Base-by-base conservation (phyloP, 2,329 filamentous ascomycete genomes). In the Blastomyces silverae region DNA sequence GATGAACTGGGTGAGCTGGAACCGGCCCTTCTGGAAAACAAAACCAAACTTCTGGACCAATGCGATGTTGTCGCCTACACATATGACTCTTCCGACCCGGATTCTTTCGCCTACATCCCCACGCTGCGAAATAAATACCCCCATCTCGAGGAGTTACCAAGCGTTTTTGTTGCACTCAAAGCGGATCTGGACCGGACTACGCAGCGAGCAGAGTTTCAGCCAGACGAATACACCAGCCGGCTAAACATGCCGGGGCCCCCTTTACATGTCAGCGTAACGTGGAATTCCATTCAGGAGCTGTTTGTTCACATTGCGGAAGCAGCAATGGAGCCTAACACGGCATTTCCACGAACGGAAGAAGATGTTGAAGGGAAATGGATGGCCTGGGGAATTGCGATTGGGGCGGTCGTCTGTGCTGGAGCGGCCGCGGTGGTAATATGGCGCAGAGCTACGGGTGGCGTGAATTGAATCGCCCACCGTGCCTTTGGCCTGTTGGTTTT, bases 1-100 rank as follows among this genome's bases (percentile, higher is more conserved):
- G 91, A 96, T 73, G 94, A 99, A 77, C 87, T 97, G 0, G 94
- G 94, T 44, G 92, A 97, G 76, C 82, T 96, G n/a, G 94, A 97
- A 76, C 89, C 91, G 0, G 94, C 94, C 15, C 92, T 97, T 64
- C 81, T 99, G 2, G 94, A 97, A 64, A 99, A 99, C 73, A 87
- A 88, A 72, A 85, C 87, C 56, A 96, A 95, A 77, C 83, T 81
- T 3, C 72, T 99, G 17, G 91, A 96, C 72, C 88, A 92, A 6
- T 97, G 93, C 77, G 94, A 99, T 76, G 83, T 99, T 31, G 84
- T 99, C 57, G 96, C 93, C 77, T 97, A 96, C 77, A 88, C 91
- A 0, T 99, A 97, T 78, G 94, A 99, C 79, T 97, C 93, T 1
- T 95, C 92, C 0, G 92, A 99, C 67, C 93, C 94, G 0, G 92